phyloP scores from a whole-genome alignment of 1,139 yeast species.

The Candida glucosophila region DNA sequence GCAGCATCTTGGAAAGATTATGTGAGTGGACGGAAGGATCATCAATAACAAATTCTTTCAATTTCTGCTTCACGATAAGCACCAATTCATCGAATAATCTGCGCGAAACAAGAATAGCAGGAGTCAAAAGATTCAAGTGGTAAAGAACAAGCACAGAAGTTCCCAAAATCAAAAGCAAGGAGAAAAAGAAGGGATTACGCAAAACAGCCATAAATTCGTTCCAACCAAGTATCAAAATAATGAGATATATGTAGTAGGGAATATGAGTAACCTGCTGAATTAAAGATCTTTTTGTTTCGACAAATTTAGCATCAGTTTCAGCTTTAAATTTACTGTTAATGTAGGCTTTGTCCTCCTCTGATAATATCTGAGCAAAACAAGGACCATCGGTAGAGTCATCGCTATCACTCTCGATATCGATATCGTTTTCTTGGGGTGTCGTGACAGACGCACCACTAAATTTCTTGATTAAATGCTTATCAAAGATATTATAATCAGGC shows the following conservation, averaged over 20 bases:
- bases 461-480: conserved; percentile 13
- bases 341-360: conserved; percentile 48
- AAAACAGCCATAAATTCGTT: conserved; percentile 87
- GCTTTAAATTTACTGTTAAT: conserved; percentile 58
- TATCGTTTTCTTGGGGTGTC: conserved; percentile 12
- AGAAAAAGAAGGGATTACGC: conserved; percentile 72
- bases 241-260: conserved; percentile 72
- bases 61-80: conserved; percentile 47
- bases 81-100: conserved; percentile 52
- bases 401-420: conserved; percentile 31
- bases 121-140: conserved; percentile 66
- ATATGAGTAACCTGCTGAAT: conserved; percentile 65
- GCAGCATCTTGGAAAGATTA: conserved; percentile 15
- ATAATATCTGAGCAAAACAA: conserved; percentile 50
- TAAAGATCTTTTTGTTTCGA: conserved; percentile 78
- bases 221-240: conserved; percentile 82
- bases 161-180: conserved; percentile 45
- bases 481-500: conserved; percentile 45
- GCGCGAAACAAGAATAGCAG: conserved; percentile 53
- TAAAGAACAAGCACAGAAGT: conserved; percentile 65
- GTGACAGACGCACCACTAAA: conserved; percentile 11
- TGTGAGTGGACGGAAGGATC: conserved; percentile 19
- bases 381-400: conserved; percentile 24
- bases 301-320: conserved; percentile 70
- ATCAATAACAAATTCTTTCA: conserved; percentile 41